Evolutionary conservation across 208 protist species (phyloP), one percentile per base, ranked within the genome.

Genomic region (Crithidia expoeki): DNA sequence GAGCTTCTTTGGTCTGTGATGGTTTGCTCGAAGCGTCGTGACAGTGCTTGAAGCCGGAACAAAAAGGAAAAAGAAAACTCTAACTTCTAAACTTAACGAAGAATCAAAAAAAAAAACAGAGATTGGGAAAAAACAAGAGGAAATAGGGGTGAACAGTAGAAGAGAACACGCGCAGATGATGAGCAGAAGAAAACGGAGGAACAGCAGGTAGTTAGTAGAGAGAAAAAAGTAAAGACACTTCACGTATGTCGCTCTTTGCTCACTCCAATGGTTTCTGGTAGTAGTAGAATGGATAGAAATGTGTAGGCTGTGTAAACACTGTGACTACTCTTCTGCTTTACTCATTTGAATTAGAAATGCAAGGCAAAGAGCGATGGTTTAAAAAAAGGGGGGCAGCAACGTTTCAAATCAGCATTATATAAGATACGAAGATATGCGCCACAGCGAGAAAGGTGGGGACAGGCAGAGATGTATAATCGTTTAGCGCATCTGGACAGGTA

Each of bases 161-260:
- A 19, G n/a, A 17, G 42, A 36, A 12, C 27, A 27, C 11, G 23
- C 19, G 44, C 16, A 58, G 38, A 16, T 32, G 38, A 49, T 46
- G 5, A 50, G 27, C 21, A 40, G 12, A 63, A 34, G 25, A 33
- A 72, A 49, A 46, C 16, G 28, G n/a, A 49, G 16, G 62, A 21
- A 58, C 67, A 59, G 30, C 30, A 49, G 27, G 21, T 30, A n/a
- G 42, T 11, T 38, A 30, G 21, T 50, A 62, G 36, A 28, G 25
- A 53, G 33, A 61, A 23, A 23, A 2, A 55, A 62, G 40, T 56
- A 28, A 72, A 56, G 10, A 51, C 46, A 66, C 53, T 52, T 34
- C 17, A 21, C 32, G 34, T 57, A 47, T 58, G 30, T 34, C 34
- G 32, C 27, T 34, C 23, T 30, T 27, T 44, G 14, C 9, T 40